Percentiles rank a stretch among this genome's conserved stretches.
These are phyloP conservation scores for Boletellus ananas DNA, from an alignment of 768 basidiomycete genomes.

Conservation along the genomic window DNA sequence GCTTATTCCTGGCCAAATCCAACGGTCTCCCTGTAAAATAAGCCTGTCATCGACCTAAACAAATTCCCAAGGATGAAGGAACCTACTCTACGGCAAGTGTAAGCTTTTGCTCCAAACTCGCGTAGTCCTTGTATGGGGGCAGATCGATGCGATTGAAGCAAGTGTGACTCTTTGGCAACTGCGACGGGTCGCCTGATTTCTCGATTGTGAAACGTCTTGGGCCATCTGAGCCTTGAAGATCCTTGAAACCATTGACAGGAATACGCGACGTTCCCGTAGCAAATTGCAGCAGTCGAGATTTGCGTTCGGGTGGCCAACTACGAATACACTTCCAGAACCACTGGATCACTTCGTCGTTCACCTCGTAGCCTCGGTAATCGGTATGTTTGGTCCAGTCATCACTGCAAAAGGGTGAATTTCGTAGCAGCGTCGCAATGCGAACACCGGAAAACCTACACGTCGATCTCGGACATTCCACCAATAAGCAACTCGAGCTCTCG, in stretches of 20 bases:
- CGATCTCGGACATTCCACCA: slow-evolving; percentile 99
- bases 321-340: slow-evolving; percentile 99
- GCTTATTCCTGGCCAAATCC: slow-evolving; percentile 91
- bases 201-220: slow-evolving; percentile 97
- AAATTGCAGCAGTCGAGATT: slow-evolving; percentile 93
- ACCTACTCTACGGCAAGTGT: slow-evolving; percentile 92
- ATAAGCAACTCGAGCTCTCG: slow-evolving; percentile 95
- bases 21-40: slow-evolving; percentile 70
- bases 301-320: slow-evolving; percentile 97
- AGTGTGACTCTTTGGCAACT: slow-evolving; percentile 93
- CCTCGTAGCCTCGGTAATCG: slow-evolving; percentile 95
- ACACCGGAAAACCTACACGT: slow-evolving; percentile 63
- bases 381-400: slow-evolving; percentile 99
- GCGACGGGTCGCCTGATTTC: slow-evolving; percentile 94
- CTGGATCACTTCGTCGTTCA: slow-evolving; percentile 93
- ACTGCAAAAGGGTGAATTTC: slow-evolving; percentile 33
- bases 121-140: slow-evolving; percentile 97
- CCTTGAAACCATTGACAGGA: slow-evolving; percentile 98
- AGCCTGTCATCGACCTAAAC: slow-evolving; percentile 14
- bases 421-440: background rate
- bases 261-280: slow-evolving; percentile 96
- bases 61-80: background rate
- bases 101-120: slow-evolving; percentile 90
- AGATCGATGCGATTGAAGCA: slow-evolving; percentile 98
- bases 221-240: slow-evolving; percentile 96